phyloP scores from a whole-genome alignment of 352 stramenopile genomes.

The Phytophthora cryptogea region DNA sequence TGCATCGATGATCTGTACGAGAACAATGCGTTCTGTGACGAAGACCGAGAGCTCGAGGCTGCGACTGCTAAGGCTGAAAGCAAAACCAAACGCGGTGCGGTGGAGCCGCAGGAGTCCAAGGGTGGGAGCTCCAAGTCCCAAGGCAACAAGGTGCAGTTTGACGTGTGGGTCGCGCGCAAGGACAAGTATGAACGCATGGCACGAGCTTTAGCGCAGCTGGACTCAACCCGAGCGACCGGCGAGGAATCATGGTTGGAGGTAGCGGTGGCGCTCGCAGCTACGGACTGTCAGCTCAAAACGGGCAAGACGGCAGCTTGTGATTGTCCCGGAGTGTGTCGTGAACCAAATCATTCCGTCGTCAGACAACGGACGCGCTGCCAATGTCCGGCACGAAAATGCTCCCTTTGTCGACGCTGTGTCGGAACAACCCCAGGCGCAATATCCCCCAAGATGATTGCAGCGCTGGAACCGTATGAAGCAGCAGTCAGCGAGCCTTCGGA shows the following conservation, averaged over 20 bases:
- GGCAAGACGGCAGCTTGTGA: slow-evolving; percentile 73
- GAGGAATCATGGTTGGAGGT: slow-evolving; percentile 77
- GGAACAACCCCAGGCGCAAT: slow-evolving; percentile 58
- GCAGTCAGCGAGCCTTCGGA: slow-evolving; percentile 28
- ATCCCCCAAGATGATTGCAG: slow-evolving; percentile 67
- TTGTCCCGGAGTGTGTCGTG: slow-evolving; percentile 68
- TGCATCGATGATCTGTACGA: slow-evolving; percentile 81
- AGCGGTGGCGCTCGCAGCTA: slow-evolving; percentile 74
- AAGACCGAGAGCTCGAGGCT: slow-evolving; percentile 37
- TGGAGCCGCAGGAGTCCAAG: slow-evolving; percentile 19
- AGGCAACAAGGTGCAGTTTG: slow-evolving; percentile 60
- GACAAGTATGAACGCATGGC: slow-evolving; percentile 88
- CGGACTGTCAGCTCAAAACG: slow-evolving; percentile 79
- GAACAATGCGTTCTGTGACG: slow-evolving; percentile 73
- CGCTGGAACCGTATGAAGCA: slow-evolving; percentile 52
- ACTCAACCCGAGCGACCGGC: slow-evolving; percentile 57
- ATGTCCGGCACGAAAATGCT: slow-evolving; percentile 82
- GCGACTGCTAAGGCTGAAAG: slow-evolving; percentile 16
- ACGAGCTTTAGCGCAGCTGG: slow-evolving; percentile 60
- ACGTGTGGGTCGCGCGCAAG: slow-evolving; percentile 85
- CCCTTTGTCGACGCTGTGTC: slow-evolving; percentile 72
- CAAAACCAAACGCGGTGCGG: slow-evolving; percentile 12
- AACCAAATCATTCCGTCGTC: slow-evolving; percentile 62
- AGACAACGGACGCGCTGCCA: slow-evolving; percentile 79
- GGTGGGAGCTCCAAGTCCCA: slow-evolving; percentile 12